Base-by-base conservation (phyloP, 2,329 filamentous ascomycete genomes). In the Xylariaceae sp. region DNA sequence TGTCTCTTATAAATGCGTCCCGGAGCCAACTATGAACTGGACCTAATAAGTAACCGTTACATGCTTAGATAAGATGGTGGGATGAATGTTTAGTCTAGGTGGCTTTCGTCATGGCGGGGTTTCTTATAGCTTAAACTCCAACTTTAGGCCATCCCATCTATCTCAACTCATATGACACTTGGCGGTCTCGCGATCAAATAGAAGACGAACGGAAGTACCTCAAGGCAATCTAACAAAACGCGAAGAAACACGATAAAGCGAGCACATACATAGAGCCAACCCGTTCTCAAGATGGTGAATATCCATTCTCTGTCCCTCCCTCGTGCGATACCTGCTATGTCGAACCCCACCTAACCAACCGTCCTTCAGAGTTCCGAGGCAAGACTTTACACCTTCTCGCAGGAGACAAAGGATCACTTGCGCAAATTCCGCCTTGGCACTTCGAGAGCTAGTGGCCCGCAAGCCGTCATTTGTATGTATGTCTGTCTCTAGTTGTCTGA, bases 361-460 rank as follows among this genome's bases (percentile, higher is more conserved):
- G 41, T 41, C 37, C 20, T 44, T 40, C 57, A 81, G 79, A 75
- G 87, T 68, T 96, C 93, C 71, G 93, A 97, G 80, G 87, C 91
- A 60, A 84, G 92, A 66, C 83, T 98, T 61, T 98, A 96, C 79
- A 91, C 90, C 57, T 96, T 98, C 84, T 96, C 92, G 29, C 84
- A 87, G 62, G 91, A 95, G 77, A 96, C 91, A 44, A 95, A 89
- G 76, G 87, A 92, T 64, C 88, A 93, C 70, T 85, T 99, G 64
- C 89, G 91, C 74, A 98, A 97, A 77, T 99, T 99, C 79, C 90
- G 95, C 48, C 83, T 99, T 23, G 86, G 89, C 21, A 98, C 95
- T 2, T 97, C 93, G 32, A 82, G 95, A 63, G 87, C 91, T 50
- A 93, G 89, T 71, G 87, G 89, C 45, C 89, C 93, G 0, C 91